Base-by-base conservation (phyloP, 176 grass and related monocot genomes). In the Lolium rigidum region DNA sequence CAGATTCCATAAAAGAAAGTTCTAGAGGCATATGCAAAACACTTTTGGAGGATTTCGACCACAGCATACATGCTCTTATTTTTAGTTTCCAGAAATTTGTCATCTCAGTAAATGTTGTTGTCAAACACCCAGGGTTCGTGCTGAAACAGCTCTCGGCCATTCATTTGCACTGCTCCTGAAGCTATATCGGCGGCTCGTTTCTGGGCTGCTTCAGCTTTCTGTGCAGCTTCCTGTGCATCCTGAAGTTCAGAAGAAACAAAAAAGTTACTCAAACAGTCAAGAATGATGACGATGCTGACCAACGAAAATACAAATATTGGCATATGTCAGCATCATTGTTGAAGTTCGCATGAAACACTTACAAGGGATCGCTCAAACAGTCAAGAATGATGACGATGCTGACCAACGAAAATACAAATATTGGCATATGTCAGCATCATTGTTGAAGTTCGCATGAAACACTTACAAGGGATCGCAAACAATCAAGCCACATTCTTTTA, bases 121-220 rank as follows among this genome's bases (percentile, higher is more conserved):
- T 93, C 95, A 50, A 98, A 98, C 48, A 93, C 93, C 90, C 91
- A 93, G 48, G 91, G 95, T 46, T 98, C 91, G 21, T 90, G 89
- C 60, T 80, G 82, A 26, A 98, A 98, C 76, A 95, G 89, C 89
- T 98, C 95, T 55, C 89, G 83, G 4, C 92, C 95, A 71, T 95
- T 98, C 95, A 98, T 95, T 83, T 91, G 89, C 43, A 87, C 93
- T 49, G 71, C 78, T 83, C 85, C 93, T 20, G 85, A 79, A 26
- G 90, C 84, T 80, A 97, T 86, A 83, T 91, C 86, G 1, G 79
- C 64, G 0, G 86, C 90, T 81, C 92, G 84, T 77, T 95, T 98
- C 79, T 38, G 75, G 75, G 82, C 87, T 60, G 82, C 86, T 87
- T 93, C 93, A 85, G 74, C 83, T 88, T 90, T 98, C 63, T 76